Evolutionary conservation across 345 rosid genomes (phyloP).

Genomic region (Salix koriyanagi): DNA sequence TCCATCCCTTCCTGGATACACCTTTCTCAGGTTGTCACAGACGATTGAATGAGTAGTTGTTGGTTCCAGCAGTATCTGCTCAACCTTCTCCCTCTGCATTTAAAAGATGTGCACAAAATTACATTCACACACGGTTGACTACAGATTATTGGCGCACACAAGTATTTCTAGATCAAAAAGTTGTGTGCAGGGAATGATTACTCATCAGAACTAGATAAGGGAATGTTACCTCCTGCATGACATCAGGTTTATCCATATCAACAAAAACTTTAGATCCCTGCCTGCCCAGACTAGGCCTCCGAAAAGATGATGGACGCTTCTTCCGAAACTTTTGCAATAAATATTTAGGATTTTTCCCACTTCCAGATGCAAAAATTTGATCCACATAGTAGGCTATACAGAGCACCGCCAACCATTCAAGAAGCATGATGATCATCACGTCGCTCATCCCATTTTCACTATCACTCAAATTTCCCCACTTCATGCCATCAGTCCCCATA

Average conservation of each 20-base stretch:
- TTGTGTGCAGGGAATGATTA: background rate
- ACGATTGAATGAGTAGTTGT: conserved; percentile 53
- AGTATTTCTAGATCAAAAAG: background rate
- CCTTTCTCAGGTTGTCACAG: conserved; percentile 67
- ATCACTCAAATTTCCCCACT: conserved; percentile 56
- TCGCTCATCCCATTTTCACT: conserved; percentile 59
- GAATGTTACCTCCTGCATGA: conserved; percentile 68
- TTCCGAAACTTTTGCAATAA: conserved; percentile 42
- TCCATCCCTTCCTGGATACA: conserved; percentile 88
- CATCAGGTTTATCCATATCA: conserved; percentile 77
- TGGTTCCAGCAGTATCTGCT: conserved; percentile 55
- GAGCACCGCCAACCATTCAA: conserved; percentile 72
- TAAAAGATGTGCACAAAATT: background rate
- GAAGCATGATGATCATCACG: conserved; percentile 50
- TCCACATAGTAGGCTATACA: conserved; percentile 67
- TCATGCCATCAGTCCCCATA: conserved; percentile 65
- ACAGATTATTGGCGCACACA: background rate
- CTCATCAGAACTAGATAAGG: background rate
- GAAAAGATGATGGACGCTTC: conserved; percentile 30
- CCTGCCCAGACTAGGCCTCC: conserved; percentile 52
- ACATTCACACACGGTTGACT: background rate
- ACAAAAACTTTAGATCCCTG: conserved; percentile 59
- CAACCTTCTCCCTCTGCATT: conserved; percentile 71
- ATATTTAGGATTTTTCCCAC: conserved; percentile 47
- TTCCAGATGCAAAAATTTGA: conserved; percentile 47